Evolutionary conservation across 1,284 basidiomycete genomes (phyloP), one percentile per base, ranked within the genome.

Genomic region (Boletus sp.): DNA sequence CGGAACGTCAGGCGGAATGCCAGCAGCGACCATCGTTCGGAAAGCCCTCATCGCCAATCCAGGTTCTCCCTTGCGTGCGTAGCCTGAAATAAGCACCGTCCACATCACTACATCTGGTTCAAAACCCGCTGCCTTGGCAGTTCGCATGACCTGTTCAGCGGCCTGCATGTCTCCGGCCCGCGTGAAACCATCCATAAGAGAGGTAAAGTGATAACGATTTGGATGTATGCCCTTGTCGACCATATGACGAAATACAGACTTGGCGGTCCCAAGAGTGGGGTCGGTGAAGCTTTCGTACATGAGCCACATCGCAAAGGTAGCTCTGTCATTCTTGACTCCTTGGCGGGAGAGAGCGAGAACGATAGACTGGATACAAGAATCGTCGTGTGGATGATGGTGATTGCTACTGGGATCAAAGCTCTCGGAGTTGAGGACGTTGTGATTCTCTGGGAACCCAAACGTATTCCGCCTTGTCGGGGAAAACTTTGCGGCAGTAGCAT

Each of bases 31-130:
- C 87, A 90, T 89, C 27, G 70, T 62, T 42, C 74, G 72, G 58
- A 89, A 88, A 20, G 72, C 66, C 29, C 66, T 69, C 56, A 79
- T 66, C 2, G 85, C 84, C 17, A 67, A 60, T 4, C 68, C 65
- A 7, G 85, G 76, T 33, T 80, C 69, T n/a, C 77, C 74, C 49
- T 70, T 70, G 29, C 77, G 77, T 16, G 77, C 83, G 62, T 84
- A 76, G 3, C 82, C 85, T 23, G 71, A 69, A 52, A 90, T 81
- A 54, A 90, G 72, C 52, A 84, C 81, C 17, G 87, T 90, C 69
- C 80, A 85, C 75, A 86, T 78, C 42, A 81, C 75, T 16, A 78
- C 74, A 55, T 80, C 79, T 14, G 79, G 76, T 32, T 67, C 65
- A 42, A 82, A 62, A 14, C 80, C 80, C 5, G 72, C 69, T 35